Base-by-base conservation (phyloP, 257 asterid species). In the Avicennia marina region DNA sequence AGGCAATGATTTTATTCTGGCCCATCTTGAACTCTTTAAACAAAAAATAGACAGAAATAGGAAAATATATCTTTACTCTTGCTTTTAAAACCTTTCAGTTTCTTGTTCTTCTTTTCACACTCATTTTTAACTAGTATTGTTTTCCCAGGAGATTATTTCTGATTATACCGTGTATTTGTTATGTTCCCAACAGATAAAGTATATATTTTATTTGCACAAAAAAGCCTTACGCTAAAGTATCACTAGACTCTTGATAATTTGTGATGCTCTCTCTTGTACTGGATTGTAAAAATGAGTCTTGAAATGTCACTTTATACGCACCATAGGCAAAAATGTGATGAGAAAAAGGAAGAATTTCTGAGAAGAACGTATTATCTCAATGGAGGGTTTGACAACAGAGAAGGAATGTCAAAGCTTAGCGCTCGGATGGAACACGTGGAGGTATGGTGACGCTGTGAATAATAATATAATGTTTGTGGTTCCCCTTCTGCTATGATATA, bases 341-440 rank as follows among this genome's bases (percentile, higher is more conserved):
- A 68, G 21, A 65, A 75, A 55, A 72, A 58, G 51, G 74, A 71
- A 42, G 59, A 68, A 62, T 78, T 78, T 60, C 81, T 78, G 52
- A 64, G 56, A 69, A 69, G 77, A 61, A 75, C 39, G 9, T 63
- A 65, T 61, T 55, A 68, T 59, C 62, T 75, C 52, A 56, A 75
- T 58, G 85, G 79, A 68, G 85, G 85, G 53, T 56, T 36, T 65
- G 70, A 78, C 60, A 78, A 78, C 70, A 64, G 26, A 49, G 77
- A 78, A 33, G 85, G 81, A 58, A 78, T 75, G 79, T 51, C 65
- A 45, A 78, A 75, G 68, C 79, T 78, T 39, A 60, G 47, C 11
- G 60, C 67, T 56, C 74, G 38, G 56, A 78, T 78, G 85, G 72
- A 75, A 65, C 65, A 65, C 62, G 60, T 63, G 22, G 85, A 78